These are phyloP conservation scores for Suhomyces bokatorum DNA, from an alignment of 1,139 yeast genomes.

Conservation along the genomic window DNA sequence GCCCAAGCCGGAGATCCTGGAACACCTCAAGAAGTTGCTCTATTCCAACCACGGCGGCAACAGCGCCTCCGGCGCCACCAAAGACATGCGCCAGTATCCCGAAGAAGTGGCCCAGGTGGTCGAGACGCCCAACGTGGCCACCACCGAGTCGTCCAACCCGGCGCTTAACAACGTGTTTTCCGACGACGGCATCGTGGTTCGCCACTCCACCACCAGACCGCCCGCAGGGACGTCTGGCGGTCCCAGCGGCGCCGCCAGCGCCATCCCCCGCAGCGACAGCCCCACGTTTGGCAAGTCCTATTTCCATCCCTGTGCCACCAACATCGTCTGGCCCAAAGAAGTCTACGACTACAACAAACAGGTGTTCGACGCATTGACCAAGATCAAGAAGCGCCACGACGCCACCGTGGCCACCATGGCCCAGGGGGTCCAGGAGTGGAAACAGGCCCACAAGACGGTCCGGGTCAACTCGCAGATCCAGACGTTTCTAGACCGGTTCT, in stretches of 20 bases:
- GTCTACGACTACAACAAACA: constrained; percentile 68
- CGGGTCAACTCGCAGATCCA: constrained; percentile 66
- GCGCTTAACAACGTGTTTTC: constrained; percentile 46
- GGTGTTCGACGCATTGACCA: constrained; percentile 66
- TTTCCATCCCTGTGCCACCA: constrained; percentile 57
- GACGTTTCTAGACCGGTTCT: constrained; percentile 76
- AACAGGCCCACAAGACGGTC: constrained; percentile 50
- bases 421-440: constrained; percentile 92
- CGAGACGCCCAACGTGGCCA: constrained; percentile 33
- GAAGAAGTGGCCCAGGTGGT: constrained; percentile 2
- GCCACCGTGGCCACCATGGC: constrained; percentile 94
- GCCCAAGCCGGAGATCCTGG: constrained; percentile 50
- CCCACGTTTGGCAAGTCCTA: constrained; percentile 57
- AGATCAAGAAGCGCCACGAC: constrained; percentile 82
- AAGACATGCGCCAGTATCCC: constrained; percentile 7
- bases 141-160: constrained; percentile 35
- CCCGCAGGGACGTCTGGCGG: not conserved
- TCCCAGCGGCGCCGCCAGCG: not conserved
- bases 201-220: constrained; percentile 17
- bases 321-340: constrained; percentile 68
- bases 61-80: constrained; percentile 1
- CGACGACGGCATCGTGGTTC: constrained; percentile 54
- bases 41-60: constrained; percentile 14
- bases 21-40: constrained; percentile 39
- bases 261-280: constrained; percentile 7